phyloP scores from a whole-genome alignment of 805 yeast genomes.

The Maudiozyma bulderi region DNA sequence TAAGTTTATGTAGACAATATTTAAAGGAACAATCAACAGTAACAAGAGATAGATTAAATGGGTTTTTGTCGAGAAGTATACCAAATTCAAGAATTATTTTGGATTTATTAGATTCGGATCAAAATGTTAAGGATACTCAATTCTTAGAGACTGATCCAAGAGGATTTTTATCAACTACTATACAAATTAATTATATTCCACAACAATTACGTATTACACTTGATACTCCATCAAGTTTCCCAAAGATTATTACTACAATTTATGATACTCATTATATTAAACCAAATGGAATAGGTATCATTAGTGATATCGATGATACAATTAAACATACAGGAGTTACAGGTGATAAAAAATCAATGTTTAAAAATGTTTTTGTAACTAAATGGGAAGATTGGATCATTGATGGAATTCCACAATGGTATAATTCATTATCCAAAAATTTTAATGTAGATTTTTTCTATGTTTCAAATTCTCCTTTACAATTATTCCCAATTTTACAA shows the following conservation, averaged over 20 bases:
- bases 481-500: slow-evolving; percentile 48
- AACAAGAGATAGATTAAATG: slow-evolving; percentile 47
- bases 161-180: slow-evolving; percentile 53
- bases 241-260: slow-evolving; percentile 8
- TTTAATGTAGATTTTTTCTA: slow-evolving; percentile 63
- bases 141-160: slow-evolving; percentile 44
- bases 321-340: slow-evolving; percentile 83
- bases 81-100: slow-evolving; percentile 47
- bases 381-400: slow-evolving; percentile 60
- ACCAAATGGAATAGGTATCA: slow-evolving; percentile 53
- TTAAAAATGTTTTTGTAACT: slow-evolving; percentile 66
- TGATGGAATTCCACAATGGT: slow-evolving; percentile 70
- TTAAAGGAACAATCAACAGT: slow-evolving; percentile 9
- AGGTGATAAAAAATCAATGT: slow-evolving; percentile 75
- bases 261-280: slow-evolving; percentile 14
- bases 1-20: slow-evolving; percentile 57
- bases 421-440: slow-evolving; percentile 36
- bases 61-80: slow-evolving; percentile 60
- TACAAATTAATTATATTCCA: slow-evolving; percentile 54
- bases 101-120: slow-evolving; percentile 27
- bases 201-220: slow-evolving; percentile 12
- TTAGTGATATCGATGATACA: slow-evolving; percentile 93
- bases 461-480: slow-evolving; percentile 95
- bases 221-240: slow-evolving; percentile 15
- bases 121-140: not conserved